Evolutionary conservation across 73 alveolate species (phyloP), one percentile per base, ranked within the genome.

Genomic region (Paramecium tetraurelia): DNA sequence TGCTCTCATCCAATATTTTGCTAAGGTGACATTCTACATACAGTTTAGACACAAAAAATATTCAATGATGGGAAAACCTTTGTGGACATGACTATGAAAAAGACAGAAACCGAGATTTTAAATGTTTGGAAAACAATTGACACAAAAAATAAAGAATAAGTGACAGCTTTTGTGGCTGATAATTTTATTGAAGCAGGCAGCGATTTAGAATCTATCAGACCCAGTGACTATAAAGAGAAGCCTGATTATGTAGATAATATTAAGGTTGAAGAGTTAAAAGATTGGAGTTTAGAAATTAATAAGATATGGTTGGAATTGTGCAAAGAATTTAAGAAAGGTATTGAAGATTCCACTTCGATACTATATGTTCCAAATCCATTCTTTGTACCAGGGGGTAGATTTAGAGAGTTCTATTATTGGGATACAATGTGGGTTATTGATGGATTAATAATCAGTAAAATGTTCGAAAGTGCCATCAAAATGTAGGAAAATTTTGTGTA

Each of bases 361-460:
- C 48, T 80, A 20, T 18, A 40, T 22, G 43, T 27, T 20, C 90
- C 90, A 3, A 27, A 80, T 41, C 72, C 90, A 7, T 80, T 80
- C n/a, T 80, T 80, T 46, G 76, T 80, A 3, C 90, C 90, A 10
- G 90, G 90, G 2, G 90, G 90, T 22, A 80, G 90, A 46, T 80
- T 80, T 46, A 41, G 90, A 46, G 72, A 40, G 10, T 80, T 41
- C 48, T 80, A 43, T 41, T 80, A 80, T 80, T 80, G 90, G 90
- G 90, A 80, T 80, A 80, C 90, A 31, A 21, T 41, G 44, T 80
- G 90, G 90, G 90, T 80, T 20, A 80, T 80, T 3, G 70, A 80
- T 44, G 90, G 90, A 40, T 35, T 80, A 22, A 21, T 80, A 10
- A 35, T 33, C 10, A n/a, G 53, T 27, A 43, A 46, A 46, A 80